These are phyloP conservation scores for Exophiala lecanii-corni DNA, from an alignment of 2,329 filamentous ascomycete species.

Conservation along the genomic window DNA sequence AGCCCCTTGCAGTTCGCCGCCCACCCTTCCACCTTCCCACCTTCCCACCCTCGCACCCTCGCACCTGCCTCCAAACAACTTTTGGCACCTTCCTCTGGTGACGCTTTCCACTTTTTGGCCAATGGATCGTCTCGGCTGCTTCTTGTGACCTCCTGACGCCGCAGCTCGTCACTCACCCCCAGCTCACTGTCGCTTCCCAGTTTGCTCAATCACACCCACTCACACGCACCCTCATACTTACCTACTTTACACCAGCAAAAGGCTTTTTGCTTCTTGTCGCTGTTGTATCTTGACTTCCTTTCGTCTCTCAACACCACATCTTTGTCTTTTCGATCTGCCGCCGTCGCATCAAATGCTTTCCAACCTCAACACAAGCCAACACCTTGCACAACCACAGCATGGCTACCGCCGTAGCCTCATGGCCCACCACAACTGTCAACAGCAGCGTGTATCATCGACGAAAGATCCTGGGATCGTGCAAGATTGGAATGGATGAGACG, in stretches of 20 bases:
- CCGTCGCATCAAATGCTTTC: conserved; percentile 22
- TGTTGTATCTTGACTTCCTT: conserved; percentile 1
- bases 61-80: no score
- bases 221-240: no score
- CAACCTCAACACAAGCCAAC: conserved; percentile 5
- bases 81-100: no score
- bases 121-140: conserved; percentile 6
- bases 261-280: background rate
- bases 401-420: conserved; percentile 43
- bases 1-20: background rate
- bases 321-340: conserved; percentile 4
- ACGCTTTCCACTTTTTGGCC: no score
- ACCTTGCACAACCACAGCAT: conserved; percentile 33
- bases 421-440: conserved; percentile 37
- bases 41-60: no score
- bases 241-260: conserved; percentile 1
- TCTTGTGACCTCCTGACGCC: conserved; percentile 23
- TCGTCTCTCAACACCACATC: conserved; percentile 1
- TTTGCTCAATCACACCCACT: background rate
- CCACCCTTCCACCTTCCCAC: conserved; percentile 1
- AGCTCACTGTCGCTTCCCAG: conserved; percentile 6
- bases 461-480: conserved; percentile 38
- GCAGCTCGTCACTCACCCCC: conserved; percentile 2
- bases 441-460: conserved; percentile 38
- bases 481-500: conserved; percentile 43